Evolutionary conservation across 441 rosid genomes (phyloP).

Genomic region (Syzygium malaccense): DNA sequence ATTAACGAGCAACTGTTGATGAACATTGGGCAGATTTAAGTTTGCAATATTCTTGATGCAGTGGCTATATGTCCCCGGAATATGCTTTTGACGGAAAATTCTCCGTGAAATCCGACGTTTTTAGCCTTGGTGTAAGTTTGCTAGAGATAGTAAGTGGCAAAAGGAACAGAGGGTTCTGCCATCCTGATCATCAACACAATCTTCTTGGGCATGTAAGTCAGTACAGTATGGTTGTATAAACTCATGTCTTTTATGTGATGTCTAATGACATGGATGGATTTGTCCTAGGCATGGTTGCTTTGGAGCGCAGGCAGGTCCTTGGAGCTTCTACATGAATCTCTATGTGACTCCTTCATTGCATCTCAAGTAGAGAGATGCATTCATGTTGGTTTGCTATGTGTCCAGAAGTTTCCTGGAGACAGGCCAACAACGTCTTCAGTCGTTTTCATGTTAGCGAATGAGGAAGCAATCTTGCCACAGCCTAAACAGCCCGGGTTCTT

Average conservation of each 20-base stretch:
- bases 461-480: background rate
- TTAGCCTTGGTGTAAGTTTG: background rate
- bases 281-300: background rate
- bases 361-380: background rate
- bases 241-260: accelerated
- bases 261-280: background rate
- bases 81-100: background rate
- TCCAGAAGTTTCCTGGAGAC: background rate
- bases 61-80: background rate
- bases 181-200: background rate
- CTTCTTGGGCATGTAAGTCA: background rate
- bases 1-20: background rate
- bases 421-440: background rate
- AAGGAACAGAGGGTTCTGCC: background rate
- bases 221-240: background rate
- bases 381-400: background rate
- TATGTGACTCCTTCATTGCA: background rate
- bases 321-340: background rate
- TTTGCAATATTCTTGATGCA: background rate
- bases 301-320: background rate
- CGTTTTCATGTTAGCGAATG: background rate
- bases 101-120: background rate
- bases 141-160: background rate
- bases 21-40: background rate
- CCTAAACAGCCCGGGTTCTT: background rate